A percentile compares a stretch with the other conserved stretches of the same genome.
Evolutionary conservation across 768 basidiomycete species (phyloP).

Genomic region (Amylocystis lapponica): DNA sequence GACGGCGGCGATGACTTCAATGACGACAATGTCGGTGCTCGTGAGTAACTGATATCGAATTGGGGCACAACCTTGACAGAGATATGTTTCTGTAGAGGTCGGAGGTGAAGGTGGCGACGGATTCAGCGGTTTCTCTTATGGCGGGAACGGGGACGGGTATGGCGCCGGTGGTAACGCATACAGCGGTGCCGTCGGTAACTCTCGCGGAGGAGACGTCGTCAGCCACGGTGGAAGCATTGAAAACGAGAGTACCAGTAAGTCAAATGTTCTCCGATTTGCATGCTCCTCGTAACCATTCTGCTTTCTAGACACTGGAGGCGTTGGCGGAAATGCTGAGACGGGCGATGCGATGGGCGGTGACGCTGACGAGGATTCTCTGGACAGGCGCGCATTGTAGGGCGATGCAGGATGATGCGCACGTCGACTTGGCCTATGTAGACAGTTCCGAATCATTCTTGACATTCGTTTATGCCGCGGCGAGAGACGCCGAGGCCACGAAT

Average conservation of each 20-base stretch:
- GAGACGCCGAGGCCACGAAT: too few species aligned
- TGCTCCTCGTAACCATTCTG: not conserved
- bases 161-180: conserved; percentile 18
- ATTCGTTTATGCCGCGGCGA: too few species aligned
- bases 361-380: conserved; percentile 11
- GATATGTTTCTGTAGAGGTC: conserved; percentile 10
- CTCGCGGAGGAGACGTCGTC: conserved; percentile 12
- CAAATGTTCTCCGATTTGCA: not conserved
- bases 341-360: conserved; percentile 18
- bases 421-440: too few species aligned
- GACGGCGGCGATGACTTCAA: conserved; percentile 6
- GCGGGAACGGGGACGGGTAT: conserved; percentile 14
- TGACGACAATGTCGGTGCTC: not conserved
- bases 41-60: too few species aligned
- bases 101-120: conserved; percentile 12
- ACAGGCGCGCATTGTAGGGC: too few species aligned
- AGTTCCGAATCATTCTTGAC: too few species aligned
- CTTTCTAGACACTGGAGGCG: conserved; percentile 7
- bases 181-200: conserved; percentile 8
- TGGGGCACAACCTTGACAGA: too few species aligned
- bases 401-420: too few species aligned
- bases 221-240: conserved; percentile 5
- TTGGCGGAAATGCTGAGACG: conserved; percentile 13
- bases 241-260: conserved; percentile 13
- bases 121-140: conserved; percentile 13